These are phyloP conservation scores for Exophiala sideris DNA, from an alignment of 2,329 filamentous ascomycete genomes.

Conservation along the genomic window DNA sequence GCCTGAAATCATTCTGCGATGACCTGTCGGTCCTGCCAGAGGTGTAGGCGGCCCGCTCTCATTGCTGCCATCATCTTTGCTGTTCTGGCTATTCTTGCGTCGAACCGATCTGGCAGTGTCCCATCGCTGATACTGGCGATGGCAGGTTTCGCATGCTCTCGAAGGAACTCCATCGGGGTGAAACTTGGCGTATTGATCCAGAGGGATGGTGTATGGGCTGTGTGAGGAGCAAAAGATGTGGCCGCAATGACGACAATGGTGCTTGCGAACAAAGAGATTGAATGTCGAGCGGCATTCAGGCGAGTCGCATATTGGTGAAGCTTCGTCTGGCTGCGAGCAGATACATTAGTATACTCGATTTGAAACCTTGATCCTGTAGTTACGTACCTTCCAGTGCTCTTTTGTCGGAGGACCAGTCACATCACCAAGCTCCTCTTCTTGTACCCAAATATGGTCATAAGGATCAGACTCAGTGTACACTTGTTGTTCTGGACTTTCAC, in stretches of 20 bases:
- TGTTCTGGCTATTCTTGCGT: conserved; percentile 49
- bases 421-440: conserved; percentile 48
- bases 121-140: conserved; percentile 57
- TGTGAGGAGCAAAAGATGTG: conserved; percentile 63
- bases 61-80: conserved; percentile 24
- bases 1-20: conserved; percentile 26
- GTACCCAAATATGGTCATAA: conserved; percentile 22
- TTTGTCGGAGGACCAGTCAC: conserved; percentile 59
- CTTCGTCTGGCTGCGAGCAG: conserved; percentile 52
- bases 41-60: conserved; percentile 24
- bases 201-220: conserved; percentile 54
- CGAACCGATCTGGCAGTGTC: conserved; percentile 47
- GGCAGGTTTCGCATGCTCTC: conserved; percentile 61
- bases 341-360: conserved; percentile 11
- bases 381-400: conserved; percentile 64
- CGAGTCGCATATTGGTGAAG: conserved; percentile 55
- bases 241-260: conserved; percentile 65
- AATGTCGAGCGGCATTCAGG: conserved; percentile 58
- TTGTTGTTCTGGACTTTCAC: conserved; percentile 18
- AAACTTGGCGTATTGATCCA: conserved; percentile 63
- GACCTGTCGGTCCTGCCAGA: conserved; percentile 17
- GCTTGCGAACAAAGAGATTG: conserved; percentile 59
- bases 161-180: conserved; percentile 56
- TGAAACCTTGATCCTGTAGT: not conserved
- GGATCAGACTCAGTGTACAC: conserved; percentile 12